A percentile compares a stretch with the other conserved stretches of the same genome.
Conservation (phyloP, 768 basidiomycete genomes). For the Sutorius australiensis region DNA sequence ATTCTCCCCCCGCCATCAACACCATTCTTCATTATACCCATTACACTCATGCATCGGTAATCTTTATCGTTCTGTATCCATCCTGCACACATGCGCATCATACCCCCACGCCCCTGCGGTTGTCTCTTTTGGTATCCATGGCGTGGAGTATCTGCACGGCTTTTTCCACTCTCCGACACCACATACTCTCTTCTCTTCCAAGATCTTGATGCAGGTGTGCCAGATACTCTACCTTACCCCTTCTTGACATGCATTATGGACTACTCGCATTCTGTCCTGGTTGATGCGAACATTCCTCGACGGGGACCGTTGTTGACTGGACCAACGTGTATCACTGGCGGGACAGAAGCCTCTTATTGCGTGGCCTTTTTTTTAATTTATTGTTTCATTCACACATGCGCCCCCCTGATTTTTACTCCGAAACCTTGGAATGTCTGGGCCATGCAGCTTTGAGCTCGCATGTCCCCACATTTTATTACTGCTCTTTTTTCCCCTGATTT, state of each 20-base stretch:
- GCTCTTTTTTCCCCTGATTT: constrained; percentile 5
- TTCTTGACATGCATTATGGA: constrained; percentile 31
- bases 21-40: constrained; percentile 22
- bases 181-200: constrained; percentile 13
- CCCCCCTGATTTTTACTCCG: background rate
- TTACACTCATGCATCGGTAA: constrained; percentile 28
- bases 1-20: constrained; percentile 9
- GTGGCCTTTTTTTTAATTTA: constrained; percentile 22
- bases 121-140: constrained; percentile 17
- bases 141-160: constrained; percentile 14
- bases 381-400: constrained; percentile 10
- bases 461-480: constrained; percentile 7
- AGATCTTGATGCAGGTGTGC: constrained; percentile 19
- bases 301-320: constrained; percentile 17
- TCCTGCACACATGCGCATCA: constrained; percentile 28
- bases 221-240: constrained; percentile 16
- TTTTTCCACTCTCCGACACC: constrained; percentile 9
- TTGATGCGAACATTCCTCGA: constrained; percentile 14
- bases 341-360: constrained; percentile 21
- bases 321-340: constrained; percentile 11
- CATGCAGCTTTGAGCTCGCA: background rate
- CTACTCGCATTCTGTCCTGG: constrained; percentile 23
- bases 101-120: constrained; percentile 21
- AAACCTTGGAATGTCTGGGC: constrained; percentile 1
- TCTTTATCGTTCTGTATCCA: constrained; percentile 34